These are phyloP conservation scores for Calocybe gangraenosa DNA, from an alignment of 768 basidiomycete species.

Conservation along the genomic window DNA sequence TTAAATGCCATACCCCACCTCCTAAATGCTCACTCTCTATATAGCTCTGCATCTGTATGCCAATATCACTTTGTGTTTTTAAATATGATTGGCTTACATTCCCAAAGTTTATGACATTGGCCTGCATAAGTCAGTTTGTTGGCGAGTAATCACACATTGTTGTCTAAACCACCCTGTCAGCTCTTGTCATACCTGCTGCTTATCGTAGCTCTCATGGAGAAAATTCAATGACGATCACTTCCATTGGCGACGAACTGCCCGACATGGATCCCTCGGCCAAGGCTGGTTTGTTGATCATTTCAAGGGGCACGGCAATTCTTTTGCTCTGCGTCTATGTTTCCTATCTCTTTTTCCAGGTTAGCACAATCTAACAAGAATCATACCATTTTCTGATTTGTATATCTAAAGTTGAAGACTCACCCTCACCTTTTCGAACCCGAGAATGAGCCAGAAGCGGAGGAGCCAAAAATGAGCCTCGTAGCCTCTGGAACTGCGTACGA, in stretches of 20 bases:
- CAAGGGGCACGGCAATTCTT: constrained; percentile 75
- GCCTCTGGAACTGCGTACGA: constrained; percentile 54
- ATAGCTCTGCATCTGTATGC: constrained; percentile 45
- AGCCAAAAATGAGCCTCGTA: constrained; percentile 63
- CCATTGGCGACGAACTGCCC: constrained; percentile 5
- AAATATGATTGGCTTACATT: constrained; percentile 7
- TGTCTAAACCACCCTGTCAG: constrained; percentile 23
- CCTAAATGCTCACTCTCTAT: constrained; percentile 6
- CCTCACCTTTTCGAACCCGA: constrained; percentile 49
- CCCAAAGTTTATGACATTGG: constrained; percentile 73
- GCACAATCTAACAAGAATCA: constrained; percentile 10
- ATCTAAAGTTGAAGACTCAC: constrained; percentile 65
- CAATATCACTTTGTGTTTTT: neutral
- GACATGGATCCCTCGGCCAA: constrained; percentile 24
- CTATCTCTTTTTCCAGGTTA: constrained; percentile 74
- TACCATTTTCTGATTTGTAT: constrained; percentile 1
- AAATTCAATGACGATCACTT: neutral
- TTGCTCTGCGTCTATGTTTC: constrained; percentile 70
- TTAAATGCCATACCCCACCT: constrained; percentile 10
- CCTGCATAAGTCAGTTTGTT: constrained; percentile 68
- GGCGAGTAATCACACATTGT: no score
- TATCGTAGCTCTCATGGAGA: constrained; percentile 49
- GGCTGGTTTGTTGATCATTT: constrained; percentile 65
- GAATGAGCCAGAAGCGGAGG: constrained; percentile 27
- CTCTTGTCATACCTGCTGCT: constrained; percentile 88